These are phyloP conservation scores for Immersiella caudata DNA, from an alignment of 495 filamentous ascomycete genomes.

Conservation along the genomic window DNA sequence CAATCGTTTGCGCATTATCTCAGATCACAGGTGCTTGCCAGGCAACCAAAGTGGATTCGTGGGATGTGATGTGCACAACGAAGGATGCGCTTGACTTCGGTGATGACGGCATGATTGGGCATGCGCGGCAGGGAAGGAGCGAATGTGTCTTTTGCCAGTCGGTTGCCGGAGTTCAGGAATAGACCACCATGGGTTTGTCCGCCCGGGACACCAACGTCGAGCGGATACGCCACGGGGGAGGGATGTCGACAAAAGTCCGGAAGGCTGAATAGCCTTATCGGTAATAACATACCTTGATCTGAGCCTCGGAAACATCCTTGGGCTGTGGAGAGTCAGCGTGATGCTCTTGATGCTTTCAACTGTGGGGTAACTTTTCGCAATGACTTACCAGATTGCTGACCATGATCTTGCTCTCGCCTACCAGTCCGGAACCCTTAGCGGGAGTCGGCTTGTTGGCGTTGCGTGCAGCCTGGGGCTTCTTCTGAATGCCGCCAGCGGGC, in stretches of 20 bases:
- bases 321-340: constrained; percentile 69
- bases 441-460: constrained; percentile 63
- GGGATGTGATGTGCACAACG: constrained; percentile 44
- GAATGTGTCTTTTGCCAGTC: constrained; percentile 35
- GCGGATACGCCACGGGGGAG: constrained; percentile 47
- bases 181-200: constrained; percentile 30
- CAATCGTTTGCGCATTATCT: constrained; percentile 25
- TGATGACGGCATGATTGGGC: constrained; percentile 31
- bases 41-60: constrained; percentile 39
- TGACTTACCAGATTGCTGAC: constrained; percentile 94
- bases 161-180: constrained; percentile 26
- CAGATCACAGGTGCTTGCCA: constrained; percentile 54
- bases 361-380: constrained; percentile 21
- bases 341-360: too few relatives aligned
- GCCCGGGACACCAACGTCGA: constrained; percentile 47
- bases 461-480: constrained; percentile 68
- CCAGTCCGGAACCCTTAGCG: constrained; percentile 56
- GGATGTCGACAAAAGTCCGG: constrained; percentile 58
- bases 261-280: constrained; percentile 54
- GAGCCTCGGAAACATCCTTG: constrained; percentile 87
- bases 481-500: constrained; percentile 86
- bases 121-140: constrained; percentile 44
- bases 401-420: constrained; percentile 88
- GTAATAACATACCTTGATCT: constrained; percentile 99
- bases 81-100: constrained; percentile 53